Evolutionary conservation across 2,329 filamentous ascomycete genomes (phyloP).

Genomic region (Zymoseptoria brevis): DNA sequence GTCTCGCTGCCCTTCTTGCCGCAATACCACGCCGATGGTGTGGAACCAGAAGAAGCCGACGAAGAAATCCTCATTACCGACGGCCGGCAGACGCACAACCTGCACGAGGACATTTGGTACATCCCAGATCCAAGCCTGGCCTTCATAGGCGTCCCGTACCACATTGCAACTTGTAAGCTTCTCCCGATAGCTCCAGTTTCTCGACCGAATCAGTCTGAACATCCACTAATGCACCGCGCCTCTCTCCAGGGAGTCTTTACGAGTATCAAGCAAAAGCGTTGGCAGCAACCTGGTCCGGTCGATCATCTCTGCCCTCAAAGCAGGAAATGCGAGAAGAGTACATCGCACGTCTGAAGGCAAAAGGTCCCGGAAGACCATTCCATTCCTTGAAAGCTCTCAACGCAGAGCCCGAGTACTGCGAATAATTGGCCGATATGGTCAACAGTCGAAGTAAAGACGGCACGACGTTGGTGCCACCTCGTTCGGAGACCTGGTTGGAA

Average conservation of each 20-base stretch:
- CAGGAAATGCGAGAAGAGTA: constrained; percentile 40
- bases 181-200: too few relatives aligned
- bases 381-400: constrained; percentile 35
- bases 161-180: constrained; percentile 50
- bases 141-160: constrained; percentile 59
- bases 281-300: constrained; percentile 49
- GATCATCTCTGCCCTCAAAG: constrained; percentile 40
- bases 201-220: too few relatives aligned
- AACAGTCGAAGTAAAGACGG: constrained; percentile 28
- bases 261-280: constrained; percentile 61
- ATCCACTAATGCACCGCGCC: too few relatives aligned
- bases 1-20: constrained; percentile 58
- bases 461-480: constrained; percentile 24
- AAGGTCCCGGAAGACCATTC: constrained; percentile 38
- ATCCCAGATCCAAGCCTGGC: constrained; percentile 56
- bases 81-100: constrained; percentile 55
- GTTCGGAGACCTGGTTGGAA: constrained; percentile 31
- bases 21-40: constrained; percentile 42
- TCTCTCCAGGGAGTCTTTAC: constrained; percentile 45
- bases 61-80: constrained; percentile 54
- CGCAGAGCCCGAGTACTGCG: constrained; percentile 34
- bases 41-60: constrained; percentile 40
- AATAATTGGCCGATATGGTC: constrained; percentile 33
- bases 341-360: constrained; percentile 26
- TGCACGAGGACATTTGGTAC: constrained; percentile 65